phyloP scores from a whole-genome alignment of 2,329 filamentous ascomycete species.

The Cryphonectria nitschkei region DNA sequence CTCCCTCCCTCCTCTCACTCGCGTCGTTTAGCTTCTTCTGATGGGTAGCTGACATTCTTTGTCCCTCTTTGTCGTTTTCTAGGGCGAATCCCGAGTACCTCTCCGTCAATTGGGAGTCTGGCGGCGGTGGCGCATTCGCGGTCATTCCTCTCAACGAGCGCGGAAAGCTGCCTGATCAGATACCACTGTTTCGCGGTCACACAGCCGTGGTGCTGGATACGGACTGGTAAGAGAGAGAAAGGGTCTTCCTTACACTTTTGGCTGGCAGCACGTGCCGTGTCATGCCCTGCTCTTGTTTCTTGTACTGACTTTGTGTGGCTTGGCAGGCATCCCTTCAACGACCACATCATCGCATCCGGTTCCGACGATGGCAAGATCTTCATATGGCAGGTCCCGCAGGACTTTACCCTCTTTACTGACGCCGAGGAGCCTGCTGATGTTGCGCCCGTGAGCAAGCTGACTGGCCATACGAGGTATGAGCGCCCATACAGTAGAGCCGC shows the following conservation, averaged over 20 bases:
- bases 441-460: slow-evolving; percentile 77
- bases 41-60: slow-evolving; percentile 28
- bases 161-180: slow-evolving; percentile 87
- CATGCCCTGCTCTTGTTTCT: background rate
- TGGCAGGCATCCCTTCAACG: slow-evolving; percentile 92
- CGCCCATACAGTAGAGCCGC: slow-evolving; percentile 18
- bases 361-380: slow-evolving; percentile 98
- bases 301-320: background rate
- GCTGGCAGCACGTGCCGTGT: background rate
- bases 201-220: slow-evolving; percentile 95
- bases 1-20: background rate
- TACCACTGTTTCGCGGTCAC: slow-evolving; percentile 94
- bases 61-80: slow-evolving; percentile 30
- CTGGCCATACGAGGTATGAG: slow-evolving; percentile 80
- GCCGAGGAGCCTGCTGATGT: slow-evolving; percentile 84
- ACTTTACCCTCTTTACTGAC: slow-evolving; percentile 83
- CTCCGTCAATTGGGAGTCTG: slow-evolving; percentile 97
- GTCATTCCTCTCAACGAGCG: slow-evolving; percentile 90
- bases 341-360: slow-evolving; percentile 86
- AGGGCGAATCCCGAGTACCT: slow-evolving; percentile 95
- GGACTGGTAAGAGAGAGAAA: slow-evolving; percentile 72
- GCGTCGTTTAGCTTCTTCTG: background rate
- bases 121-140: slow-evolving; percentile 94
- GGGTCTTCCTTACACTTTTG: background rate
- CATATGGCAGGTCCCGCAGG: slow-evolving; percentile 90